Percentiles rank a stretch among this genome's conserved stretches.
These are phyloP conservation scores for Trichomonas tenax DNA, from an alignment of 208 protist genomes.

Conservation along the genomic window DNA sequence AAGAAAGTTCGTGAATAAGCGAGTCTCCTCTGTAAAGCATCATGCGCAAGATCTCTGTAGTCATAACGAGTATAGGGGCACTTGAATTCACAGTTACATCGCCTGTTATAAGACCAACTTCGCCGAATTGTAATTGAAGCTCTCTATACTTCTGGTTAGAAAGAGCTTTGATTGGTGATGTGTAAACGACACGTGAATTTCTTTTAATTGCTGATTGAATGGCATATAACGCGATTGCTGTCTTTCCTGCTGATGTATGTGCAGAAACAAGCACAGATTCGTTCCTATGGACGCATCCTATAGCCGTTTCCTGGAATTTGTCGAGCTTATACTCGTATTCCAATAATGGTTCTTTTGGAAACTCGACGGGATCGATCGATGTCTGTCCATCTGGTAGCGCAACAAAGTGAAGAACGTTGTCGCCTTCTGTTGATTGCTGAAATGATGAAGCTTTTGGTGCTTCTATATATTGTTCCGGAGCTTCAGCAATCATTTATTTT, in stretches of 20 bases:
- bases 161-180: conserved; percentile 99
- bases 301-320: conserved; percentile 30
- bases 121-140: conserved; percentile 72
- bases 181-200: conserved; percentile 98
- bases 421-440: neutral
- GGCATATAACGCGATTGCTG: conserved; percentile 61
- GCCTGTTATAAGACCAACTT: conserved; percentile 72
- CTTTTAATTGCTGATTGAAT: conserved; percentile 88
- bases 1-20: conserved; percentile 41
- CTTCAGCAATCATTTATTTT: neutral
- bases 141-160: conserved; percentile 94
- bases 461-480: neutral
- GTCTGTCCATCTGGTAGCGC: neutral
- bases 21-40: conserved; percentile 49
- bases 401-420: neutral
- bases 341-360: conserved; percentile 23
- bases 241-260: conserved; percentile 40
- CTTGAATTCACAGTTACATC: conserved; percentile 54
- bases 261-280: conserved; percentile 34
- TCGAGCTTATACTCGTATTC: conserved; percentile 32
- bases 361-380: neutral
- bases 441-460: neutral
- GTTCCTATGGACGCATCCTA: conserved; percentile 5
- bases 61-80: conserved; percentile 48
- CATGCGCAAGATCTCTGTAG: conserved; percentile 55